phyloP scores from a whole-genome alignment of 2,329 filamentous ascomycete genomes.

The Penicillium polonicum region DNA sequence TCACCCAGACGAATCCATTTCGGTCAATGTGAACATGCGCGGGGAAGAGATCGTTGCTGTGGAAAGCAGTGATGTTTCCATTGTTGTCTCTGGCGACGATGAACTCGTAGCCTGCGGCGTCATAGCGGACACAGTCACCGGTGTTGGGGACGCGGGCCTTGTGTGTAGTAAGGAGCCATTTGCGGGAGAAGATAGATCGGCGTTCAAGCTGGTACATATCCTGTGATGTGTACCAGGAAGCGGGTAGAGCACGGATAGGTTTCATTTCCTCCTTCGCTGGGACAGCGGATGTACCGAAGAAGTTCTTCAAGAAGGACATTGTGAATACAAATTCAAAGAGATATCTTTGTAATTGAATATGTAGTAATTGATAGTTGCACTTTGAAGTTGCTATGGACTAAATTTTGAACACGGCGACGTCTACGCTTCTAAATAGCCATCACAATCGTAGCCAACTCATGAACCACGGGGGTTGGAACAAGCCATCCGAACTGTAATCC shows the following conservation, averaged over 20 bases:
- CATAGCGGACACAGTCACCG: constrained; percentile 57
- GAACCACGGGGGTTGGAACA: constrained; percentile 9
- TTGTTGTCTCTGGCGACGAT: constrained; percentile 51
- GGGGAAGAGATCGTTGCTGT: constrained; percentile 53
- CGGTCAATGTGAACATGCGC: constrained; percentile 56
- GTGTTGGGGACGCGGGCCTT: constrained; percentile 48
- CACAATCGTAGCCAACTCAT: constrained; percentile 6
- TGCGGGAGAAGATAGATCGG: constrained; percentile 59
- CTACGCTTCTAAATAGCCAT: constrained; percentile 24
- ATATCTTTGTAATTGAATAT: neutral
- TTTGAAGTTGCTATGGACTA: constrained; percentile 14
- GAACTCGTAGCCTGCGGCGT: constrained; percentile 56
- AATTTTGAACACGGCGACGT: constrained; percentile 6
- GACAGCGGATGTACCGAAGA: constrained; percentile 27
- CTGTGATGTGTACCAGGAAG: constrained; percentile 50
- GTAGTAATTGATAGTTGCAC: neutral
- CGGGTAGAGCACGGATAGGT: constrained; percentile 48
- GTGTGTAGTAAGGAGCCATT: constrained; percentile 44
- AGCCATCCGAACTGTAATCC: constrained; percentile 9
- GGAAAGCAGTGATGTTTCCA: constrained; percentile 52
- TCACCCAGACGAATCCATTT: constrained; percentile 60
- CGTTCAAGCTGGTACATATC: constrained; percentile 57
- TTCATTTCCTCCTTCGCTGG: constrained; percentile 27
- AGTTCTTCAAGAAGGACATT: constrained; percentile 33
- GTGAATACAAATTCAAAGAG: constrained; percentile 2